Conservation (phyloP, 345 rosid genomes). For the Salix exigua region DNA sequence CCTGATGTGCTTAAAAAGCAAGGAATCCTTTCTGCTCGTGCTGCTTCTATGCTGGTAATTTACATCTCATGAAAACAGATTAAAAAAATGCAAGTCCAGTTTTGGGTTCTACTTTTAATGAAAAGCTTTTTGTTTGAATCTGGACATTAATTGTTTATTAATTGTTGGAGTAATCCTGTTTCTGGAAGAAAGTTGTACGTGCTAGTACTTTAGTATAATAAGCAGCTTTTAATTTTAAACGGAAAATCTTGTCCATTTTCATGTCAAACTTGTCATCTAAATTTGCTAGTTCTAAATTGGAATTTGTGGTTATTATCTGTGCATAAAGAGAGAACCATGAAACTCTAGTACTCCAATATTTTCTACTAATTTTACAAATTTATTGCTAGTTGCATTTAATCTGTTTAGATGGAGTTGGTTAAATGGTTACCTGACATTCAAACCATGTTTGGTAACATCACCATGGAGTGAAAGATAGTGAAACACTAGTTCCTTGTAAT, state of each 20-base stretch:
- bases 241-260: not conserved
- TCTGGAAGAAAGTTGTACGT: too few species aligned
- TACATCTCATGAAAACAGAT: slow-evolving; percentile 9
- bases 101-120: not conserved
- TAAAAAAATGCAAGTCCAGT: not conserved
- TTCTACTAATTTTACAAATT: not conserved
- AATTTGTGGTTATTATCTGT: not conserved
- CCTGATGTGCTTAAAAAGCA: slow-evolving; percentile 60
- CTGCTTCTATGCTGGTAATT: slow-evolving; percentile 95
- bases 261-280: not conserved
- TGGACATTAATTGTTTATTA: not conserved
- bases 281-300: not conserved
- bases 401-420: not conserved
- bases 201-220: too few species aligned
- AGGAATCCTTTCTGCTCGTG: slow-evolving; percentile 75
- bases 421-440: not conserved
- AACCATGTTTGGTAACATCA: too few species aligned
- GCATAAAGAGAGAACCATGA: too few species aligned
- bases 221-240: not conserved
- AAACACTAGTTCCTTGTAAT: too few species aligned
- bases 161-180: not conserved
- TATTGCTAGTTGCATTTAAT: not conserved
- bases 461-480: too few species aligned
- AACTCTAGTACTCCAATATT: too few species aligned
- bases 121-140: not conserved